phyloP scores from a whole-genome alignment of 73 alveolate genomes.

The Vitrella brassicaformis region DNA sequence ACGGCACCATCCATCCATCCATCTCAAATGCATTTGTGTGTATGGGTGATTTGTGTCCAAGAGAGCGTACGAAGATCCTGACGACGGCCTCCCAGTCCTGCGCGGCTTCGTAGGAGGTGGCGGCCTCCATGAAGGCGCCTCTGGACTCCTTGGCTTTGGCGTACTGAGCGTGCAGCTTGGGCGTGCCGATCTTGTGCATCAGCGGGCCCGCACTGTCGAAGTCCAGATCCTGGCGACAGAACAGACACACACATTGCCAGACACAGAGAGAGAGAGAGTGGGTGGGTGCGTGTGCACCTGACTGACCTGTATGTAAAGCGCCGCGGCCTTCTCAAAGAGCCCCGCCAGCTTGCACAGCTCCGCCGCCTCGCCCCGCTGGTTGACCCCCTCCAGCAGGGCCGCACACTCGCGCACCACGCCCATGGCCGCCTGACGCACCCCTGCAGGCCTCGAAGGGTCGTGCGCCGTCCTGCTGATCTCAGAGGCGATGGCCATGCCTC shows the following conservation, averaged over 20 bases:
- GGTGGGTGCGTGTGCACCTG: background rate
- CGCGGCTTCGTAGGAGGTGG: slow-evolving; percentile 85
- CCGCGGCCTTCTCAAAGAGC: slow-evolving; percentile 92
- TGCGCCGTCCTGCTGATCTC: slow-evolving; percentile 50
- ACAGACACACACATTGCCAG: background rate
- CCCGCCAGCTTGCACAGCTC: slow-evolving; percentile 86
- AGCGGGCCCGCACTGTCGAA: slow-evolving; percentile 42
- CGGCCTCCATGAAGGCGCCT: slow-evolving; percentile 83
- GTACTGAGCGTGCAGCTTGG: slow-evolving; percentile 79
- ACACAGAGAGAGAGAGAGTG: background rate
- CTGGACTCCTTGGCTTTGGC: slow-evolving; percentile 98
- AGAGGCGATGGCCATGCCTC: slow-evolving; percentile 88
- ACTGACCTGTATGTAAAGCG: slow-evolving; percentile 69
- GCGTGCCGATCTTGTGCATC: slow-evolving; percentile 78
- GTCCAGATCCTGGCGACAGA: slow-evolving; percentile 14
- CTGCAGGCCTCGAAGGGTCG: background rate
- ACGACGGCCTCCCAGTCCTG: slow-evolving; percentile 88
- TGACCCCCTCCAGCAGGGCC: slow-evolving; percentile 69
- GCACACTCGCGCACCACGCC: slow-evolving; percentile 57
- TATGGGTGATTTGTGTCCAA: too few species aligned
- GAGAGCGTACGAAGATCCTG: slow-evolving; percentile 26
- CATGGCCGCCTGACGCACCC: background rate
- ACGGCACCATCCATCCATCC: too few species aligned
- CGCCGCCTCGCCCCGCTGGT: slow-evolving; percentile 84
- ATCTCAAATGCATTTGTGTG: too few species aligned